Conservation (phyloP, 2,329 filamentous ascomycete species). For the Trichoderma hamatum region DNA sequence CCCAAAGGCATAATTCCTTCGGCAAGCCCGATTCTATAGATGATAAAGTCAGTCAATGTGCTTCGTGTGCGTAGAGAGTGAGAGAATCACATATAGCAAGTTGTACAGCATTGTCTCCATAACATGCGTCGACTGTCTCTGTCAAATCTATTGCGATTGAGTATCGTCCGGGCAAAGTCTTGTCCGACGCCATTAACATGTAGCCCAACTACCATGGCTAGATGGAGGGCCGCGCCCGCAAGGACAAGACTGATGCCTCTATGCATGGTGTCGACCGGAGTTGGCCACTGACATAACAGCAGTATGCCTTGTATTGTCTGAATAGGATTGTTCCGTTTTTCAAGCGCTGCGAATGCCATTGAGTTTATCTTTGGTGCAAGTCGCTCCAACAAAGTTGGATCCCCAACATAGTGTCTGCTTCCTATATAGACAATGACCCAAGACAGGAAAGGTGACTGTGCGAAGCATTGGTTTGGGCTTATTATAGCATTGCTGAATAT, state of each 20-base stretch:
- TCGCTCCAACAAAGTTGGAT: conserved; percentile 40
- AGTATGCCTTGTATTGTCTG: conserved; percentile 43
- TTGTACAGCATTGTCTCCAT: conserved; percentile 18
- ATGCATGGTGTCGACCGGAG: conserved; percentile 46
- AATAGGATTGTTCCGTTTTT: conserved; percentile 30
- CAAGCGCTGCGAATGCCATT: conserved; percentile 41
- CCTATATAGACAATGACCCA: conserved; percentile 46
- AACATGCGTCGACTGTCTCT: conserved; percentile 10
- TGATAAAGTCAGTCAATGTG: background rate
- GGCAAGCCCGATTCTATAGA: conserved; percentile 1
- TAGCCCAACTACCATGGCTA: conserved; percentile 46
- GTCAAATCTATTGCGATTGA: conserved; percentile 32
- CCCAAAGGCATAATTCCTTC: conserved; percentile 16
- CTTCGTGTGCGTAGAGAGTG: conserved; percentile 21
- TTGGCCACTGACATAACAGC: conserved; percentile 45
- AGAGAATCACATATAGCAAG: conserved; percentile 38
- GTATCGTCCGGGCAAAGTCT: conserved; percentile 44
- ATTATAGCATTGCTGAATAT: background rate
- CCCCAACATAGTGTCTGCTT: conserved; percentile 41
- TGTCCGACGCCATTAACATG: conserved; percentile 44
- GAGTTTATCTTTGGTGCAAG: conserved; percentile 40
- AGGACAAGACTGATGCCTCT: conserved; percentile 45
- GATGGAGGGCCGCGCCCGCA: conserved; percentile 44
- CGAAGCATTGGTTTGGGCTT: conserved; percentile 6
- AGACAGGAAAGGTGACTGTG: conserved; percentile 36